phyloP scores from a whole-genome alignment of 1,139 yeast genomes.

The Magnusiomyces sp. region DNA sequence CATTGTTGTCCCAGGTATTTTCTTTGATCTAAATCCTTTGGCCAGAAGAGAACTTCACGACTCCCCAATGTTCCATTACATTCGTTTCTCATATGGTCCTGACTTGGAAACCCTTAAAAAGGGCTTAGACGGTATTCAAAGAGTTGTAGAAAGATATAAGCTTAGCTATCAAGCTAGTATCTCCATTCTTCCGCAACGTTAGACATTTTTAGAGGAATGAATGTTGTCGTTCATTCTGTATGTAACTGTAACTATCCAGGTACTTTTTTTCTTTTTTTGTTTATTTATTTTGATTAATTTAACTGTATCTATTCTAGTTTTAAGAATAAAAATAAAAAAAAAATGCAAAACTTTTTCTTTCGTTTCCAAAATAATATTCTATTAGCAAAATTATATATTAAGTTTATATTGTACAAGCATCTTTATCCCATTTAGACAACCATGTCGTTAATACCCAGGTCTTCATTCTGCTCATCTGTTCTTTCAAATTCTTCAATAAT shows the following conservation, averaged over 20 bases:
- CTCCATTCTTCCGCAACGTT: constrained; percentile 14
- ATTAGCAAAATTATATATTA: background rate
- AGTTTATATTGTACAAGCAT: background rate
- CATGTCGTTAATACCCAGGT: constrained; percentile 84
- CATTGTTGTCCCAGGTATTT: constrained; percentile 60
- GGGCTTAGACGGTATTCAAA: constrained; percentile 63
- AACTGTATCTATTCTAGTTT: background rate
- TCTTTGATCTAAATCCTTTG: constrained; percentile 57
- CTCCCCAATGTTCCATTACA: constrained; percentile 56
- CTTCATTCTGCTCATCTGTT: constrained; percentile 78
- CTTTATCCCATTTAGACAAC: constrained; percentile 25
- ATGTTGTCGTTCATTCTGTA: too few relatives aligned
- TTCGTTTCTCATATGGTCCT: constrained; percentile 58
- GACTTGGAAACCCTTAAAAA: constrained; percentile 44
- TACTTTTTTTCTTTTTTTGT: background rate
- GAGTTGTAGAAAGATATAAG: constrained; percentile 38
- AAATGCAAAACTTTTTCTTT: background rate
- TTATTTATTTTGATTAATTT: background rate
- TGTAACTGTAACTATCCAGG: background rate
- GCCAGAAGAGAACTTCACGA: constrained; percentile 54
- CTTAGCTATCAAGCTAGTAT: constrained; percentile 12
- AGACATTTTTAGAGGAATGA: background rate
- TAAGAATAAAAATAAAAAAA: background rate
- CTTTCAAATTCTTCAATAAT: constrained; percentile 81
- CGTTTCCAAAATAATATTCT: background rate